These are phyloP conservation scores for Closterium sp. DNA, from an alignment of 139 green algal species.

Conservation along the genomic window DNA sequence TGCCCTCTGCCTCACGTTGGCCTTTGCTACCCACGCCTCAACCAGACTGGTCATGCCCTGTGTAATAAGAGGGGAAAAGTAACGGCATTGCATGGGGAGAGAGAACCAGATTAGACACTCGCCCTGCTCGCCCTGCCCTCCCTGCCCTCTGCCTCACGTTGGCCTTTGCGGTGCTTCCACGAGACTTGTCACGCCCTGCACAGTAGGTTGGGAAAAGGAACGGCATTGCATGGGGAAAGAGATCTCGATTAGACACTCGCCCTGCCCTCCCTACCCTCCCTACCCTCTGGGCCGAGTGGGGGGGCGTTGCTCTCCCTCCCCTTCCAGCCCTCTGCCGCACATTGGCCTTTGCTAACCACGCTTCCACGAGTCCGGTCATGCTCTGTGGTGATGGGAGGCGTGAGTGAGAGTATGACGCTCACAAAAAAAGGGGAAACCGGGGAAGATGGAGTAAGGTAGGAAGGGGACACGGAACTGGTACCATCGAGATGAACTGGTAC, in stretches of 20 bases:
- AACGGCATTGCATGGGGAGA: constrained; percentile 10
- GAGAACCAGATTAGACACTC: constrained; percentile 50
- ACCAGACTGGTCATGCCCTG: constrained; percentile 24
- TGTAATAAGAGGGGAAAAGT: background rate
- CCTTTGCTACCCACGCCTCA: constrained; percentile 22
- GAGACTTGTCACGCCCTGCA: constrained; percentile 9
- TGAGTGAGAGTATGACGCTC: background rate
- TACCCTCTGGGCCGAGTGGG: too few relatives aligned
- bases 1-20: constrained; percentile 48
- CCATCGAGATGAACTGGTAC: too few relatives aligned
- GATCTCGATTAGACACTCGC: constrained; percentile 45
- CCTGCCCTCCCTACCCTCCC: constrained; percentile 54
- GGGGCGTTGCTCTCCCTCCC: too few relatives aligned
- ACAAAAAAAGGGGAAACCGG: too few relatives aligned
- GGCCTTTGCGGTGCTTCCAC: constrained; percentile 6
- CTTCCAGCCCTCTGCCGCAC: constrained; percentile 51
- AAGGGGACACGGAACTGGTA: too few relatives aligned
- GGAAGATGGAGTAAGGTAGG: too few relatives aligned
- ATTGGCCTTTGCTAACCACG: constrained; percentile 14
- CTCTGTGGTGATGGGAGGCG: too few relatives aligned
- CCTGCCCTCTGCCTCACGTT: constrained; percentile 51
- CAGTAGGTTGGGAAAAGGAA: background rate
- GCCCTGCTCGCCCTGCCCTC: constrained; percentile 51
- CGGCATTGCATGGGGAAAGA: constrained; percentile 31
- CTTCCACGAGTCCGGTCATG: background rate